Evolutionary conservation across 257 asterid genomes (phyloP), one percentile per base, ranked within the genome.

Genomic region (Solanum verrucosum): DNA sequence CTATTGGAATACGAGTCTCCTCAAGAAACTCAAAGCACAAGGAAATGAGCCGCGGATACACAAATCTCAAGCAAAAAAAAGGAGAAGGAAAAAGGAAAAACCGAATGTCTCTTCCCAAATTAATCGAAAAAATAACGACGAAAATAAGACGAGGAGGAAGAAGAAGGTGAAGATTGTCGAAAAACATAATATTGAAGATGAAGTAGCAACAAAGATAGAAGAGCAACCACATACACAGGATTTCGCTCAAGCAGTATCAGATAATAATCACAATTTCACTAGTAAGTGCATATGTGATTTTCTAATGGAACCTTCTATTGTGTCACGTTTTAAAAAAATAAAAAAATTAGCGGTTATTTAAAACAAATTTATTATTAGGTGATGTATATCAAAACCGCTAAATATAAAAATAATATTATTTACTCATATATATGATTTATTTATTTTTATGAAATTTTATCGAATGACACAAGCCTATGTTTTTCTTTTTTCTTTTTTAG

Each of bases 1-100:
- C 83, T 96, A 96, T 29, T 96, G 99, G 99, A 96, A 96, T 60
- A 96, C 99, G 0, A 98, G 93, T 87, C 42, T 71, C 9, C 25
- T 71, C 42, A 71, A 71, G n/a, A 31, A 71, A 71, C 78, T 71
- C 42, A 71, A 71, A 71, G 78, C 42, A 31, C 78, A 71, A 31
- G 78, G 78, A 71, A 71, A 33, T 7, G 78, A 71, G 42, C 78
- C 78, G 2, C 21, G 25, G 4, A 15, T 4, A 70, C 78, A 71
- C 78, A 71, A 71, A 71, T 71, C n/a, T 33, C n/a, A 31, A 14
- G 25, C 7, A 3, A 71, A 71, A 71, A 11, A 4, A 2, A 31
- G 78, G 12, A 71, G 78, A 16, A 71, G 78, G 5, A 31, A 18
- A 71, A 31, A 31, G 13, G 40, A 31, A 35, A 29, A 70, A 70